A percentile compares a stretch with the other conserved stretches of the same genome.
These are phyloP conservation scores for Fusarium phyllophilum DNA, from an alignment of 2,329 filamentous ascomycete species.

Conservation along the genomic window DNA sequence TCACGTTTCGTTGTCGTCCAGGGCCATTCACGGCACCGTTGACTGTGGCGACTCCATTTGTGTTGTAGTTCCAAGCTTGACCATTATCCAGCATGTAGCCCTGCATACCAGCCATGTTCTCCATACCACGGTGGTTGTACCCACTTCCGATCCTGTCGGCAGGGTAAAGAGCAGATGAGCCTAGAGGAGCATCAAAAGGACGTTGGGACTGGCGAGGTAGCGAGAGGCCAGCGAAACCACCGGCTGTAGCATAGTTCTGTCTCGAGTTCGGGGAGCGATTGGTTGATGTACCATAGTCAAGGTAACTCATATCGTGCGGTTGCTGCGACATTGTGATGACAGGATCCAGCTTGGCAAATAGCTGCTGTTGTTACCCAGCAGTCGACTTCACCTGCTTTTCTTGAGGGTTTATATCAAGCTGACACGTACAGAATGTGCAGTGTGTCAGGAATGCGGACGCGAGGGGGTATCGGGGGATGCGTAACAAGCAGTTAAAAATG, in stretches of 20 bases:
- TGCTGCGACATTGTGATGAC: slow-evolving; percentile 57
- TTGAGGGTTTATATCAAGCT: slow-evolving; percentile 2
- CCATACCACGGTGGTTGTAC: slow-evolving; percentile 69
- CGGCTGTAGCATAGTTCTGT: slow-evolving; percentile 61
- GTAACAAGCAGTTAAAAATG: slow-evolving; percentile 24
- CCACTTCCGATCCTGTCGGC: slow-evolving; percentile 72
- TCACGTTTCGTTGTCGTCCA: slow-evolving; percentile 64
- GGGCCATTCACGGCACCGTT: slow-evolving; percentile 73
- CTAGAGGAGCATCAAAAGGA: slow-evolving; percentile 78
- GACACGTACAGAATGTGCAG: slow-evolving; percentile 12
- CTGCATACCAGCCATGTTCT: slow-evolving; percentile 57
- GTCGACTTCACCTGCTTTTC: slow-evolving; percentile 4
- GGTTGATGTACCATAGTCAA: slow-evolving; percentile 69
- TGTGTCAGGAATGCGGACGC: slow-evolving; percentile 3
- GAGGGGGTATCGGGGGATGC: slow-evolving; percentile 15
- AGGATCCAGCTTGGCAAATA: slow-evolving; percentile 35
- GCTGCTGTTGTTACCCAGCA: slow-evolving; percentile 41
- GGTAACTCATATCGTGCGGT: slow-evolving; percentile 72
- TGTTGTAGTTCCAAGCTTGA: slow-evolving; percentile 81
- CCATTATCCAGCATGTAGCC: slow-evolving; percentile 72
- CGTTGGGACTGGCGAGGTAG: slow-evolving; percentile 69
- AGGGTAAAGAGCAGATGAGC: slow-evolving; percentile 72
- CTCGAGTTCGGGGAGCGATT: slow-evolving; percentile 75
- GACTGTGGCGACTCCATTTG: slow-evolving; percentile 71
- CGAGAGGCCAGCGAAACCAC: slow-evolving; percentile 62